Evolutionary conservation across 148 eudicot species (phyloP).

Genomic region (Chenopodium formosanum): DNA sequence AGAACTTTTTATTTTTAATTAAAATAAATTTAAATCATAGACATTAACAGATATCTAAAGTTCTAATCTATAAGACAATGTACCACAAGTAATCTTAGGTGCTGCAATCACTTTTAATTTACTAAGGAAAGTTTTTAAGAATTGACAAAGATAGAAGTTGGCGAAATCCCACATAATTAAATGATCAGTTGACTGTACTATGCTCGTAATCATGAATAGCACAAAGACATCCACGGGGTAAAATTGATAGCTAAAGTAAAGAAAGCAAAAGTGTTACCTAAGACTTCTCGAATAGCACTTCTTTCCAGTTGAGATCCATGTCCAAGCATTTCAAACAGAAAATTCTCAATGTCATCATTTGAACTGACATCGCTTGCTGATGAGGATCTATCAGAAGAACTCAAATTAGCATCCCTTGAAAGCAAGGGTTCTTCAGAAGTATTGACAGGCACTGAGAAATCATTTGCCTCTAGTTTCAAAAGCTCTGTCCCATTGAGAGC

Average conservation of each 20-base stretch:
- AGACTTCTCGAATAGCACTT: slow-evolving; percentile 32
- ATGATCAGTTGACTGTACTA: too few relatives aligned
- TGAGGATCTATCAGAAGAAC: slow-evolving; percentile 13
- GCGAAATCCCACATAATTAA: neutral
- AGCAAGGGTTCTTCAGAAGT: slow-evolving; percentile 8
- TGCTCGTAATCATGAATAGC: too few relatives aligned
- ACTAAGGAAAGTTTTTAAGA: neutral
- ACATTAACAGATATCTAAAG: neutral
- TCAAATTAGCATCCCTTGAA: slow-evolving; percentile 16
- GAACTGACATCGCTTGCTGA: slow-evolving; percentile 13
- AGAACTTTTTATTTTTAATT: neutral
- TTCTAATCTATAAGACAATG: neutral
- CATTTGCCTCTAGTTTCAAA: slow-evolving; percentile 24
- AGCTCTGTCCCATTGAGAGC: slow-evolving; percentile 15
- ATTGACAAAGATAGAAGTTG: neutral
- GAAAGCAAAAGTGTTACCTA: slow-evolving; percentile 32
- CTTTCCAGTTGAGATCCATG: slow-evolving; percentile 43
- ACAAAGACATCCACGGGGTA: neutral
- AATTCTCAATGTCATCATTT: slow-evolving; percentile 28
- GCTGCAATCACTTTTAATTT: neutral
- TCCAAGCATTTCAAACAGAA: slow-evolving; percentile 45
- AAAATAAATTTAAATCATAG: neutral
- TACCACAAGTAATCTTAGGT: neutral
- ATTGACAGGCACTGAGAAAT: neutral
- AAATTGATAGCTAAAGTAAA: neutral